Evolutionary conservation across 176 grass and related monocot species (phyloP).

Genomic region (Raddia guianensis): DNA sequence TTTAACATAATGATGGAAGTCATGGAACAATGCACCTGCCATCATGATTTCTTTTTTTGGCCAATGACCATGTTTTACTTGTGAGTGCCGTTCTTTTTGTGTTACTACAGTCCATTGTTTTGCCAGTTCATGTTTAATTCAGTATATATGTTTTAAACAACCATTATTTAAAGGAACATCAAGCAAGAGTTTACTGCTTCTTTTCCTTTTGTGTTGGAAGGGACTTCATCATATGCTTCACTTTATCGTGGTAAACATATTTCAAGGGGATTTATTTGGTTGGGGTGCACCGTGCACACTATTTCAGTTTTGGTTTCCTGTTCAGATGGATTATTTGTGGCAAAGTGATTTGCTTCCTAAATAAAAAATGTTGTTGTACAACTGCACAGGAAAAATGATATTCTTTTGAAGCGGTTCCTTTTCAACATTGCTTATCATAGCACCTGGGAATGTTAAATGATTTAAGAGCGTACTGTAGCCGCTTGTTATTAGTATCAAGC

Average conservation of each 20-base stretch:
- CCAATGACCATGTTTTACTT: background rate
- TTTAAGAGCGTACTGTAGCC: background rate
- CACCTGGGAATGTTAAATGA: background rate
- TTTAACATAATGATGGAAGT: background rate
- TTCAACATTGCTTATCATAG: background rate
- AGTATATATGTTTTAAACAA: background rate
- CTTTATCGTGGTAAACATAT: background rate
- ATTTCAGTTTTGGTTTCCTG: conserved; percentile 23
- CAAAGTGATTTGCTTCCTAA: conserved; percentile 28
- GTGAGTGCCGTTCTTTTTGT: no score
- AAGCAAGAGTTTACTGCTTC: background rate
- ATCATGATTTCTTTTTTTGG: background rate
- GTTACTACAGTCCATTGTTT: no score
- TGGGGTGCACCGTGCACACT: background rate
- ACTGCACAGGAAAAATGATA: background rate
- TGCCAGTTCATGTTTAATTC: no score
- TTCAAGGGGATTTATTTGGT: conserved; percentile 3
- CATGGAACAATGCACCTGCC: background rate
- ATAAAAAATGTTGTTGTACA: conserved; percentile 15
- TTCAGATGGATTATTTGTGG: conserved; percentile 13
- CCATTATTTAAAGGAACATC: background rate
- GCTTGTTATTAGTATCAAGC: conserved; percentile 12
- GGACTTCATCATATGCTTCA: conserved; percentile 1
- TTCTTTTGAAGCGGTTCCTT: conserved; percentile 5
- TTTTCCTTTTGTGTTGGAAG: conserved; percentile 3